Percentiles rank a stretch among this genome's conserved stretches.
Conservation (phyloP, 352 stramenopile genomes). For the Pythium myriotylum region DNA sequence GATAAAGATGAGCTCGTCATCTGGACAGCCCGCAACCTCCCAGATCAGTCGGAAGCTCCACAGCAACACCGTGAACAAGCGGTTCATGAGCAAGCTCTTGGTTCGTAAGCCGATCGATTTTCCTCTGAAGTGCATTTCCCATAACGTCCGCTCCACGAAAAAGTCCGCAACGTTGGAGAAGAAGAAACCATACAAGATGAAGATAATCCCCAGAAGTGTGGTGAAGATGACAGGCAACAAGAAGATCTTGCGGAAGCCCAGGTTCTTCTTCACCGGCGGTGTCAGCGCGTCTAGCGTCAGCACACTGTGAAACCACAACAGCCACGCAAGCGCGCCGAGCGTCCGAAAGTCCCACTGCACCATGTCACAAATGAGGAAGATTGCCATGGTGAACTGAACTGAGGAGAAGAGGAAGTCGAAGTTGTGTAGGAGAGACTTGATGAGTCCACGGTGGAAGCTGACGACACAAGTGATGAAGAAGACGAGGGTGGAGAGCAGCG, state of each 20-base stretch:
- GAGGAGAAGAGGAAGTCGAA: slow-evolving; percentile 28
- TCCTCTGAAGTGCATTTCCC: slow-evolving; percentile 11
- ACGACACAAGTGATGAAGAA: slow-evolving; percentile 7
- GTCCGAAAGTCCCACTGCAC: slow-evolving; percentile 21
- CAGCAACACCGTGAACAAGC: slow-evolving; percentile 21
- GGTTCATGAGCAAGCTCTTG: slow-evolving; percentile 22
- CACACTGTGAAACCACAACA: slow-evolving; percentile 27
- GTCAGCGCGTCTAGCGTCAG: slow-evolving; percentile 22
- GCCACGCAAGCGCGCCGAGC: slow-evolving; percentile 26
- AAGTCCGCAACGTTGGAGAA: slow-evolving; percentile 16
- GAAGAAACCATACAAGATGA: slow-evolving; percentile 29
- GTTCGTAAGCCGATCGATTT: slow-evolving; percentile 26
- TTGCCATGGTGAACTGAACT: slow-evolving; percentile 19
- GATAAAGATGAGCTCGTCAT: slow-evolving; percentile 20
- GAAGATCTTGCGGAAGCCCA: slow-evolving; percentile 16
- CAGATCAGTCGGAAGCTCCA: slow-evolving; percentile 22
- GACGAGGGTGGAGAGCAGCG: background rate
- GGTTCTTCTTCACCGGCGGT: background rate
- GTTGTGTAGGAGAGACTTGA: slow-evolving; percentile 22
- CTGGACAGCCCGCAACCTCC: slow-evolving; percentile 1
- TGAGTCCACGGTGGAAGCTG: slow-evolving; percentile 33
- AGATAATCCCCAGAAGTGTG: slow-evolving; percentile 22
- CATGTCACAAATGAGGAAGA: slow-evolving; percentile 6
- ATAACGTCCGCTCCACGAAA: background rate
- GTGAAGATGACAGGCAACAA: slow-evolving; percentile 10